Evolutionary conservation across 495 filamentous ascomycete species (phyloP).

Genomic region (Aspergillus cristatus): DNA sequence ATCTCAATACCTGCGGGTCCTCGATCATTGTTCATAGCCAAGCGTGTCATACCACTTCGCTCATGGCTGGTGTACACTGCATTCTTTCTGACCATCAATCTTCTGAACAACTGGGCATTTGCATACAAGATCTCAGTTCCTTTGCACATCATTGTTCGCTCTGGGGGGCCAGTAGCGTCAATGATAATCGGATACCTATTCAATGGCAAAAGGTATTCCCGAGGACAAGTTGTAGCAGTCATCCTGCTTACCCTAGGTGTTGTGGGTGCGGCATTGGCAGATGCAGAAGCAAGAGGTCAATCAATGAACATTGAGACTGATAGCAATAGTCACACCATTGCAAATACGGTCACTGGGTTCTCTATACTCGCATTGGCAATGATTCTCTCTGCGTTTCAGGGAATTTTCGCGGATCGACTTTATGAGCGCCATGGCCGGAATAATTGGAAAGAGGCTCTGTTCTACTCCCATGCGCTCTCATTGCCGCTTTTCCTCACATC

Average conservation of each 20-base stretch:
- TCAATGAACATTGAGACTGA: constrained; percentile 11
- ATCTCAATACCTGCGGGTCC: constrained; percentile 55
- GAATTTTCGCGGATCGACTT: constrained; percentile 83
- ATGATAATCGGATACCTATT: constrained; percentile 79
- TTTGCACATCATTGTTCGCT: constrained; percentile 92
- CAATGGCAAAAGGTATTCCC: constrained; percentile 69
- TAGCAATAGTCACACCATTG: constrained; percentile 8
- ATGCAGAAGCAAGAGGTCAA: constrained; percentile 70
- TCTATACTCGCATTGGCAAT: constrained; percentile 80
- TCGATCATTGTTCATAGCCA: constrained; percentile 58
- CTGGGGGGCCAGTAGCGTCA: constrained; percentile 89
- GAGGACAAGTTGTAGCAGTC: constrained; percentile 69
- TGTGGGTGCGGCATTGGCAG: constrained; percentile 75
- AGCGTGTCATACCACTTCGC: constrained; percentile 70
- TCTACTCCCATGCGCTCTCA: constrained; percentile 80
- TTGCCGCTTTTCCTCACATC: constrained; percentile 55
- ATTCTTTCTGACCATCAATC: constrained; percentile 83
- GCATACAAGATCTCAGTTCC: constrained; percentile 94
- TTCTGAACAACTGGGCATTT: constrained; percentile 96
- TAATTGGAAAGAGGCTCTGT: constrained; percentile 93
- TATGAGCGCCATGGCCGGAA: constrained; percentile 70
- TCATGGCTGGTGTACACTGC: constrained; percentile 85
- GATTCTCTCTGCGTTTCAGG: constrained; percentile 85
- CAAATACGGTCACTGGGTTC: constrained; percentile 63
- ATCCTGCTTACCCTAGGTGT: constrained; percentile 78